Evolutionary conservation across 257 asterid species (phyloP).

Genomic region (Perilla frutescens): DNA sequence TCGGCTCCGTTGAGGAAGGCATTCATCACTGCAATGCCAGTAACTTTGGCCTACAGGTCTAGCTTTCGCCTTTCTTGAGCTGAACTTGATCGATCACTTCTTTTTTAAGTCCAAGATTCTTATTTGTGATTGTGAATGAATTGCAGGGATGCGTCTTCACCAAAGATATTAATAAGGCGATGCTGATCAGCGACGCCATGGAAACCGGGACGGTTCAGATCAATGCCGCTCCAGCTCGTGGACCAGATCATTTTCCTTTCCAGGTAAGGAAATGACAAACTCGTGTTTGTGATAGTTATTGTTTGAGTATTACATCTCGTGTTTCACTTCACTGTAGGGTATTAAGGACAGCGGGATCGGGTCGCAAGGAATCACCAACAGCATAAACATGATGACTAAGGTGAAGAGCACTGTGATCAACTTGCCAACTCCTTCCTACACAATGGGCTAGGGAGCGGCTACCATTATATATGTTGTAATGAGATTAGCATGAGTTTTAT

Average conservation of each 20-base stretch:
- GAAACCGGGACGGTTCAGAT: conserved; percentile 93
- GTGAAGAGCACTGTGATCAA: conserved; percentile 95
- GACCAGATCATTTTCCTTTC: conserved; percentile 97
- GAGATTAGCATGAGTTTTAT: too few species aligned
- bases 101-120: neutral
- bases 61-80: too few species aligned
- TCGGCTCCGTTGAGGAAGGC: conserved; percentile 83
- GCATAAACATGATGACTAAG: conserved; percentile 97
- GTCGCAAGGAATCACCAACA: conserved; percentile 94
- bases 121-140: neutral
- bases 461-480: too few species aligned
- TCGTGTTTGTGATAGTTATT: too few species aligned
- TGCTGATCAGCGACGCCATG: conserved; percentile 94
- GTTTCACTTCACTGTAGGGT: conserved; percentile 54
- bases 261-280: conserved; percentile 54
- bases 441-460: conserved; percentile 65
- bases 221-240: conserved; percentile 98
- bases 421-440: conserved; percentile 88
- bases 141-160: conserved; percentile 89
- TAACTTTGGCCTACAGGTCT: conserved; percentile 94
- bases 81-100: too few species aligned
- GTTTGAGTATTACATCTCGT: neutral
- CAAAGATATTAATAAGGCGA: conserved; percentile 89
- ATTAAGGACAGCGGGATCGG: conserved; percentile 98
- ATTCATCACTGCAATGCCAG: conserved; percentile 97